Conservation (phyloP, 495 filamentous ascomycete species). For the Penicillium fimorum region DNA sequence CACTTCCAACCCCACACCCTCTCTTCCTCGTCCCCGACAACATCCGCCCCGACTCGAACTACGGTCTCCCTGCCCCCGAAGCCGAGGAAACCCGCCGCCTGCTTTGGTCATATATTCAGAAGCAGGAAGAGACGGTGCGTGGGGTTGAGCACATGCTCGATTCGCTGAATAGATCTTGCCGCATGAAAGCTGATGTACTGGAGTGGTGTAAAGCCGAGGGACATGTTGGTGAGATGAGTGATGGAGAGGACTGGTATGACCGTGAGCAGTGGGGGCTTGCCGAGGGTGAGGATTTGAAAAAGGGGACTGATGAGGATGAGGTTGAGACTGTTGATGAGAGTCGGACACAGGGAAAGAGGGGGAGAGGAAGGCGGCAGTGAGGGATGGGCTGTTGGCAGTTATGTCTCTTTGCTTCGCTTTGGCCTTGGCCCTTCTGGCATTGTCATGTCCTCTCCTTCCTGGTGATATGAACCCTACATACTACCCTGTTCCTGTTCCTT, state of each 20-base stretch:
- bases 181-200: constrained; percentile 73
- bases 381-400: background rate
- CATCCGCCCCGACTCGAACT: constrained; percentile 70
- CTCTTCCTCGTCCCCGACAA: constrained; percentile 75
- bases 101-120: constrained; percentile 83
- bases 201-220: constrained; percentile 89
- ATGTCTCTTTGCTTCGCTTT: background rate
- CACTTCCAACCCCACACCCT: constrained; percentile 66
- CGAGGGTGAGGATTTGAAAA: constrained; percentile 72
- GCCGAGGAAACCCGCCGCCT: constrained; percentile 86
- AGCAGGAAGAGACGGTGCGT: constrained; percentile 91
- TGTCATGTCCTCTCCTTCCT: constrained; percentile 7
- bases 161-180: constrained; percentile 71
- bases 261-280: constrained; percentile 82
- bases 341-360: constrained; percentile 71
- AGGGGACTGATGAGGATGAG: constrained; percentile 90
- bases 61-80: constrained; percentile 75
- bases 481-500: background rate
- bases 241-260: constrained; percentile 97
- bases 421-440: background rate
- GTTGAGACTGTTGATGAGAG: constrained; percentile 69
- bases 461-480: constrained; percentile 2
- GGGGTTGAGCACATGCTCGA: constrained; percentile 73
- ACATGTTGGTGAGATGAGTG: constrained; percentile 80
- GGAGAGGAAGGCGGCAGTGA: constrained; percentile 40